Evolutionary conservation across 306 rosid genomes (phyloP).

Genomic region (Geum urbanum): DNA sequence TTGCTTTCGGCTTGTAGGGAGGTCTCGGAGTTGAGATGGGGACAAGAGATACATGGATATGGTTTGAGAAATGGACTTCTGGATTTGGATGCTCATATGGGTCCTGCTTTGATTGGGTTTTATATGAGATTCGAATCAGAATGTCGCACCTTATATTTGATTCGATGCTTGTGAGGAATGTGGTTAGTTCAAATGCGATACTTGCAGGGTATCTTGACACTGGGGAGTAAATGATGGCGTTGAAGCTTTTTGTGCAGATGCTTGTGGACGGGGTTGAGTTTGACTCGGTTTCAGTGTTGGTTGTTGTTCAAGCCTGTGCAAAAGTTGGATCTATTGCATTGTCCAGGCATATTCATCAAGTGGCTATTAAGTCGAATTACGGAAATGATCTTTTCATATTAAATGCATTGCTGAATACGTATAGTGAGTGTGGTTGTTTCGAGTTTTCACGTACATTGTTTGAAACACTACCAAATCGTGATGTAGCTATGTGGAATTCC

Average conservation of each 20-base stretch:
- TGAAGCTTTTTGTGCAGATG: slow-evolving; percentile 30
- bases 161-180: slow-evolving; percentile 37
- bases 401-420: slow-evolving; percentile 40
- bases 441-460: slow-evolving; percentile 29
- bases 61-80: slow-evolving; percentile 40
- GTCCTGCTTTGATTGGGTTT: slow-evolving; percentile 47
- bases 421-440: slow-evolving; percentile 29
- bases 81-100: slow-evolving; percentile 41
- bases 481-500: slow-evolving; percentile 52
- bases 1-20: slow-evolving; percentile 38
- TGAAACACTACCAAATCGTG: slow-evolving; percentile 22
- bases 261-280: slow-evolving; percentile 29
- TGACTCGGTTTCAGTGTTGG: slow-evolving; percentile 35
- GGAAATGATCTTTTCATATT: slow-evolving; percentile 26
- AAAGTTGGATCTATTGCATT: slow-evolving; percentile 28
- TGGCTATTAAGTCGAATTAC: slow-evolving; percentile 37
- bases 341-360: slow-evolving; percentile 42
- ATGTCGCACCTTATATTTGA: slow-evolving; percentile 27
- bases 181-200: slow-evolving; percentile 43
- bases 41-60: slow-evolving; percentile 41
- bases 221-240: slow-evolving; percentile 35
- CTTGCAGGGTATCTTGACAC: slow-evolving; percentile 35
- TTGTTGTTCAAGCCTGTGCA: slow-evolving; percentile 38
- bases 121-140: slow-evolving; percentile 31
- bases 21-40: slow-evolving; percentile 28